Percentiles rank a stretch among this genome's conserved stretches.
Conservation (phyloP, 2,329 filamentous ascomycete species). For the Beauveria asiatica region DNA sequence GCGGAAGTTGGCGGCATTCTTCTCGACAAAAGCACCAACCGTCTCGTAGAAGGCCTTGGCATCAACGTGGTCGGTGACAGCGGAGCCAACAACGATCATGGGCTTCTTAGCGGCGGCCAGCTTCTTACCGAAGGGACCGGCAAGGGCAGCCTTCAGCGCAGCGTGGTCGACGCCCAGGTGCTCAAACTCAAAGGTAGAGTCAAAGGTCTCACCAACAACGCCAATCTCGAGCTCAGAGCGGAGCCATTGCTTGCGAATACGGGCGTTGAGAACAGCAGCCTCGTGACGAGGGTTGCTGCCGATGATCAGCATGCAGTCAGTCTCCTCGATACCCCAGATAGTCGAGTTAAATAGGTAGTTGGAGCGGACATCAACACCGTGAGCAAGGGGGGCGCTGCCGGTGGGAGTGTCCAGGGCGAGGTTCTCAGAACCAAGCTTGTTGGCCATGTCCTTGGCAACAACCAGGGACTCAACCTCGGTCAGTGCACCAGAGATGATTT, state of each 20-base stretch:
- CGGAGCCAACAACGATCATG: conserved; percentile 94
- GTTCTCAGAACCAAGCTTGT: conserved; percentile 94
- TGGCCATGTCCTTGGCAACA: conserved; percentile 93
- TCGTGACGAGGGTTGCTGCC: conserved; percentile 95
- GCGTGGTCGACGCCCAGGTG: conserved; percentile 74
- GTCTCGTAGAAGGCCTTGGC: conserved; percentile 90
- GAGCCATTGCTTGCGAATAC: conserved; percentile 96
- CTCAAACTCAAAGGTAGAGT: conserved; percentile 93
- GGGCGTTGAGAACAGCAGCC: conserved; percentile 88
- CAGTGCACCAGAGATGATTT: conserved; percentile 84
- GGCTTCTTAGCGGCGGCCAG: conserved; percentile 79
- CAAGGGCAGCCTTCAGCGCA: conserved; percentile 75
- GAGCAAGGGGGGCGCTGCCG: conserved; percentile 75
- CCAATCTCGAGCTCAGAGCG: conserved; percentile 90
- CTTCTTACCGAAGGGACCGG: conserved; percentile 88
- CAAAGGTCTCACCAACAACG: conserved; percentile 81
- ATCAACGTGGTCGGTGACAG: conserved; percentile 82
- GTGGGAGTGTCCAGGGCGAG: conserved; percentile 83
- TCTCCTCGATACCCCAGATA: conserved; percentile 89
- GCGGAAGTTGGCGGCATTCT: conserved; percentile 80
- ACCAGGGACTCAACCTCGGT: conserved; percentile 90
- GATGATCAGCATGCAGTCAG: conserved; percentile 83
- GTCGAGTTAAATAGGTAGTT: conserved; percentile 97
- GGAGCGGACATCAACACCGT: conserved; percentile 86
- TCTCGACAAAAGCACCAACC: conserved; percentile 84